phyloP scores from a whole-genome alignment of 257 asterid species.

The Apocynum venetum region DNA sequence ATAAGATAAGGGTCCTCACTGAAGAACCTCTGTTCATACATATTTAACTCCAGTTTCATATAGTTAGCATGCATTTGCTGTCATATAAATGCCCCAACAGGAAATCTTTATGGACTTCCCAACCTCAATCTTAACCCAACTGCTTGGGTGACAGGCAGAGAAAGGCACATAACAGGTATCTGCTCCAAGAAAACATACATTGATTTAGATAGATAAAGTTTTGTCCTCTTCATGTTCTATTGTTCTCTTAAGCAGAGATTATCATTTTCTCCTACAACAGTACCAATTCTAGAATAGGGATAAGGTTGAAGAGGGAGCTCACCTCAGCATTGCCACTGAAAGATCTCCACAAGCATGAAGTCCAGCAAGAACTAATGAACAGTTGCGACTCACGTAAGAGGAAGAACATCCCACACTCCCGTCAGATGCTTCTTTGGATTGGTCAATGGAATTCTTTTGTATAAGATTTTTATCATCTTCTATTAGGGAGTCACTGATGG shows the following conservation, averaged over 20 bases:
- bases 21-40: background rate
- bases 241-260: background rate
- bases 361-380: conserved; percentile 79
- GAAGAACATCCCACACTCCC: conserved; percentile 26
- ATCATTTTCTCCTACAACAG: background rate
- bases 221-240: background rate
- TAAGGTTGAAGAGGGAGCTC: conserved; percentile 15
- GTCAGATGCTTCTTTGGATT: conserved; percentile 22
- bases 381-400: conserved; percentile 21
- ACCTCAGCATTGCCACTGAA: conserved; percentile 95
- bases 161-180: background rate
- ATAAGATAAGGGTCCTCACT: background rate
- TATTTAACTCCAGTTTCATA: background rate
- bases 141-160: background rate
- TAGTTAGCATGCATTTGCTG: background rate
- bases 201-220: background rate
- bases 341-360: conserved; percentile 98
- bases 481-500: conserved; percentile 45
- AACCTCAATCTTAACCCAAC: background rate
- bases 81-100: background rate
- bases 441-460: conserved; percentile 19
- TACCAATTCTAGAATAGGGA: conserved; percentile 8
- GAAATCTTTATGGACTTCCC: background rate
- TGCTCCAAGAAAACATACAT: background rate
- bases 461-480: conserved; percentile 31